Evolutionary conservation across 352 stramenopile genomes (phyloP), one percentile per base, ranked within the genome.

Genomic region (Phytophthora podocarpi): DNA sequence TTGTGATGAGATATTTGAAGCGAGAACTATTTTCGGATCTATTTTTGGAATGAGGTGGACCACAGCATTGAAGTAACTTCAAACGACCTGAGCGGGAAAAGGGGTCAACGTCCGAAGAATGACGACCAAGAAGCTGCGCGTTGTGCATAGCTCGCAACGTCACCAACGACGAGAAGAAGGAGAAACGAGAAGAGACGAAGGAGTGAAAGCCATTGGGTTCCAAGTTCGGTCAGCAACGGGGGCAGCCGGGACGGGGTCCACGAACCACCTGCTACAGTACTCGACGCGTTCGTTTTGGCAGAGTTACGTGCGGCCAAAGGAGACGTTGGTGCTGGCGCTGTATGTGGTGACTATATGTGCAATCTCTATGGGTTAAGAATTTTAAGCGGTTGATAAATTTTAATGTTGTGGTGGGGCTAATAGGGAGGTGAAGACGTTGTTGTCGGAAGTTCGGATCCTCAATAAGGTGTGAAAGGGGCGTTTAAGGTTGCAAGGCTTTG

Each of bases 381-480:
- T 24, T 23, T 56, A 28, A 32, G 12, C n/a, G 16, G 21, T 20
- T 51, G 20, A 23, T 65, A 31, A 7, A 41, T 13, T 45, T 43
- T 26, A 32, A 6, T 11, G n/a, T n/a, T n/a, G n/a, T 57, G 27
- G 0, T 16, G 9, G 0, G 45, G 20, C 20, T 23, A 36, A 41
- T 34, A 91, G 82, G 4, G 73, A 83, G 11, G 53, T 59, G 5
- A 92, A 92, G 70, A 82, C 83, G 41, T 50, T 92, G 42, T 30
- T 92, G 46, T 83, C 80, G 0, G 80, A 92, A 57, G 63, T 92
- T n/a, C 73, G 79, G 24, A 75, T 92, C 28, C 57, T 90, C 18
- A 92, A 92, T 66, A 90, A 90, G 71, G 82, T 83, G 35, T 7
- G 35, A 23, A 20, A 41, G 11, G n/a, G n/a, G n/a, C n/a, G n/a